These are phyloP conservation scores for Volvox africanus DNA, from an alignment of 139 green algal genomes.

Conservation along the genomic window DNA sequence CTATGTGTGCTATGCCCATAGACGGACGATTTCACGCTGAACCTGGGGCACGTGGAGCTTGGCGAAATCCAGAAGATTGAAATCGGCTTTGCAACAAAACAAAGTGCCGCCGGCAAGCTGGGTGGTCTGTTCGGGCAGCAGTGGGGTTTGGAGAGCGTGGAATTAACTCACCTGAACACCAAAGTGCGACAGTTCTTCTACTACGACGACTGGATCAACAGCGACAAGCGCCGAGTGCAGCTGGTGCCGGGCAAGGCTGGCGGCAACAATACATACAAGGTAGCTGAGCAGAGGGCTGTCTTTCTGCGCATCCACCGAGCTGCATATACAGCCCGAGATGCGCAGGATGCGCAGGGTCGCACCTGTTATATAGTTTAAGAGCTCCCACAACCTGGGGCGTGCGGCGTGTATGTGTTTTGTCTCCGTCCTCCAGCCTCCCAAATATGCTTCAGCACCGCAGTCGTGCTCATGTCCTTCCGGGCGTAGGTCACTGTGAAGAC, in stretches of 20 bases:
- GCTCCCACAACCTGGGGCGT: too few relatives aligned
- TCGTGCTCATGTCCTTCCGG: too few relatives aligned
- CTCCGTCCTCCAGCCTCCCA: too few relatives aligned
- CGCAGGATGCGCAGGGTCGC: too few relatives aligned
- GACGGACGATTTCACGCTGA: conserved; percentile 70
- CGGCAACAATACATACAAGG: conserved; percentile 65
- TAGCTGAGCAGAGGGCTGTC: not conserved
- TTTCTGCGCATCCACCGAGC: too few relatives aligned
- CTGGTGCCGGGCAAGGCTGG: conserved; percentile 60
- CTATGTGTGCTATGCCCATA: conserved; percentile 6
- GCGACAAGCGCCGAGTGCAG: conserved; percentile 58
- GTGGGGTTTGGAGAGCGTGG: conserved; percentile 51
- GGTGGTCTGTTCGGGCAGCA: conserved; percentile 59
- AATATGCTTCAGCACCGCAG: too few relatives aligned
- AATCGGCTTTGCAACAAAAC: conserved; percentile 67
- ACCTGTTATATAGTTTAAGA: too few relatives aligned
- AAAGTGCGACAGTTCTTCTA: conserved; percentile 54
- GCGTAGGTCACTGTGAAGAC: conserved; percentile 65
- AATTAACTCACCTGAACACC: conserved; percentile 64
- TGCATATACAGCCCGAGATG: too few relatives aligned
- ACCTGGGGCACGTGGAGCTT: conserved; percentile 60
- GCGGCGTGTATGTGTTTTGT: too few relatives aligned
- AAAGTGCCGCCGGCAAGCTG: conserved; percentile 56
- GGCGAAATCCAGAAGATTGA: conserved; percentile 67
- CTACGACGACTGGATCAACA: conserved; percentile 68